Evolutionary conservation across 805 yeast species (phyloP).

Genomic region (Kodamaea hsintzibuensis): DNA sequence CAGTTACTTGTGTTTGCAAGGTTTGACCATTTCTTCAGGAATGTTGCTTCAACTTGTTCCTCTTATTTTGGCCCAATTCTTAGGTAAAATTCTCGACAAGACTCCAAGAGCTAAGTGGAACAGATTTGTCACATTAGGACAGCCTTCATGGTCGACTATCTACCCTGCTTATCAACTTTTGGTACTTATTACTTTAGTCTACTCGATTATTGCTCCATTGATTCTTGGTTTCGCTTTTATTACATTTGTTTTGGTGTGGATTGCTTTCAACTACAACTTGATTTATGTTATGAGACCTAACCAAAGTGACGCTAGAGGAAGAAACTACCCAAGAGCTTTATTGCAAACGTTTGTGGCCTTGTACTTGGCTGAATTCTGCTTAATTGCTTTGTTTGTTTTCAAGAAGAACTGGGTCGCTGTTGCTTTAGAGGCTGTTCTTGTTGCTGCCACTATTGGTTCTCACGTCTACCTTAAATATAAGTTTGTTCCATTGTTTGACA

Average conservation of each 20-base stretch:
- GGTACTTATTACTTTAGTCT: slow-evolving; percentile 69
- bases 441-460: slow-evolving; percentile 56
- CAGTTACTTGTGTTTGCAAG: slow-evolving; percentile 26
- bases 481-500: slow-evolving; percentile 64
- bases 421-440: slow-evolving; percentile 62
- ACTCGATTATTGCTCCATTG: slow-evolving; percentile 78
- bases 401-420: slow-evolving; percentile 78
- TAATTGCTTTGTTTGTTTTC: slow-evolving; percentile 72
- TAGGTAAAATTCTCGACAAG: slow-evolving; percentile 71
- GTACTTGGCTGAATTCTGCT: slow-evolving; percentile 69
- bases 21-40: slow-evolving; percentile 25
- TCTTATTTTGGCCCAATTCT: slow-evolving; percentile 66
- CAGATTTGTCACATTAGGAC: slow-evolving; percentile 61
- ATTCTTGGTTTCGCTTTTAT: slow-evolving; percentile 65
- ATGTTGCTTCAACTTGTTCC: slow-evolving; percentile 39
- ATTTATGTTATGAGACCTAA: slow-evolving; percentile 61
- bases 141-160: slow-evolving; percentile 77
- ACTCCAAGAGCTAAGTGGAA: slow-evolving; percentile 94
- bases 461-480: slow-evolving; percentile 60
- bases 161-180: slow-evolving; percentile 79
- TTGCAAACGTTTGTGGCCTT: slow-evolving; percentile 72
- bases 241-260: slow-evolving; percentile 55
- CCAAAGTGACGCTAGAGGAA: slow-evolving; percentile 64
- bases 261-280: slow-evolving; percentile 64
- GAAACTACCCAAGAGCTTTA: slow-evolving; percentile 70